Conservation (phyloP, 2,329 filamentous ascomycete genomes). For the Sporothrix protearum region DNA sequence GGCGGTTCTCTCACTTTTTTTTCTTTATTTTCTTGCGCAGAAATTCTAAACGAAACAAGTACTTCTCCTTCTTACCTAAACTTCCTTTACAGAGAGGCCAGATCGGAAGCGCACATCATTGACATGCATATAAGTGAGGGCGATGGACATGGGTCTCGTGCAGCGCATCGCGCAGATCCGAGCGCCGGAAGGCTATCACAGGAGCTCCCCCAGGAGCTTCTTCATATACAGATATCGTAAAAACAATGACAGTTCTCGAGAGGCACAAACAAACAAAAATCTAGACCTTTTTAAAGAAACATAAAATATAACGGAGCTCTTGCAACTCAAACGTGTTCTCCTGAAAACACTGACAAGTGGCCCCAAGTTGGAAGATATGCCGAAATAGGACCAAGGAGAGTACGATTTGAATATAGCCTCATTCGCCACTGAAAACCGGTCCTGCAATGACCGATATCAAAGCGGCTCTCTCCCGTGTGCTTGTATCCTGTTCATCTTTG, state of each 20-base stretch:
- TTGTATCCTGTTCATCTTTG: background rate
- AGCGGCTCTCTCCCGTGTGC: slow-evolving; percentile 7
- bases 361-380: background rate
- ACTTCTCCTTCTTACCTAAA: background rate
- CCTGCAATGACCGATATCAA: slow-evolving; percentile 1
- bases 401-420: slow-evolving; percentile 16
- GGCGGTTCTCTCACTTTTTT: background rate
- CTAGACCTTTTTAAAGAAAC: no score
- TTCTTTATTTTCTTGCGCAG: background rate
- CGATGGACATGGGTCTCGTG: background rate
- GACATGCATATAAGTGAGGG: background rate
- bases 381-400: slow-evolving; percentile 3
- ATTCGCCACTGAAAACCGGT: slow-evolving; percentile 16
- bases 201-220: background rate
- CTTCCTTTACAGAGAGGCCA: background rate
- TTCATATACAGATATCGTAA: background rate
- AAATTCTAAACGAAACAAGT: background rate
- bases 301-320: background rate
- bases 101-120: background rate
- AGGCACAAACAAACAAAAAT: background rate
- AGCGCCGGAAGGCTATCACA: background rate
- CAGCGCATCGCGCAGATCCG: slow-evolving; percentile 14
- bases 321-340: background rate
- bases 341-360: slow-evolving; percentile 4
- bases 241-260: background rate